These are phyloP conservation scores for Salix viminalis DNA, from an alignment of 345 rosid species.

Conservation along the genomic window DNA sequence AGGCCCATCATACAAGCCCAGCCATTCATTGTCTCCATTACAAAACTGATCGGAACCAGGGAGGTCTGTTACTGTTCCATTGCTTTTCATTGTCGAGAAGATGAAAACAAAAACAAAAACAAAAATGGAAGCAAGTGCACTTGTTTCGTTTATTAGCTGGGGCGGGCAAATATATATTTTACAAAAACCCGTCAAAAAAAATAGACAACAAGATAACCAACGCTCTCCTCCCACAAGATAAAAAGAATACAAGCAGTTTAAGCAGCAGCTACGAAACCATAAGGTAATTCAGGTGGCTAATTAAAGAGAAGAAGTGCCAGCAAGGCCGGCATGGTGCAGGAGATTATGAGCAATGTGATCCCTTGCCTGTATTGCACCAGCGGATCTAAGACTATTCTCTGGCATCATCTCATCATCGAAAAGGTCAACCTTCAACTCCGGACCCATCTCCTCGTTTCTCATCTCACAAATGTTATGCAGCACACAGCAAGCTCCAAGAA, in stretches of 20 bases:
- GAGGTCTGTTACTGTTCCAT: not conserved
- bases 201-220: not conserved
- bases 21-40: too few species aligned
- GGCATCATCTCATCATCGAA: slow-evolving; percentile 64
- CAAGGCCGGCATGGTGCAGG: slow-evolving; percentile 57
- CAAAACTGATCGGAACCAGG: too few species aligned
- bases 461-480: slow-evolving; percentile 78
- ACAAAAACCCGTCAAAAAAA: slow-evolving; percentile 11
- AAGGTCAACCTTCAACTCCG: slow-evolving; percentile 42
- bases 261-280: not conserved
- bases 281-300: not conserved
- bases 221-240: not conserved
- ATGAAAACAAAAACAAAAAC: not conserved
- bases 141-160: not conserved
- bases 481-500: slow-evolving; percentile 83
- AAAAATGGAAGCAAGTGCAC: not conserved
- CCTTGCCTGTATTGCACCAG: slow-evolving; percentile 41
- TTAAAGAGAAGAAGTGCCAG: slow-evolving; percentile 39
- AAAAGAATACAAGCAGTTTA: not conserved
- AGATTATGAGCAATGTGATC: slow-evolving; percentile 74
- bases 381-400: slow-evolving; percentile 51
- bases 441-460: slow-evolving; percentile 52
- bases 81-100: not conserved
- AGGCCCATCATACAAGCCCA: too few species aligned
- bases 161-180: slow-evolving; percentile 12